Percentiles rank a stretch among this genome's conserved stretches.
These are phyloP conservation scores for Skeletonema tropicum DNA, from an alignment of 108 stramenopile genomes.

Conservation along the genomic window DNA sequence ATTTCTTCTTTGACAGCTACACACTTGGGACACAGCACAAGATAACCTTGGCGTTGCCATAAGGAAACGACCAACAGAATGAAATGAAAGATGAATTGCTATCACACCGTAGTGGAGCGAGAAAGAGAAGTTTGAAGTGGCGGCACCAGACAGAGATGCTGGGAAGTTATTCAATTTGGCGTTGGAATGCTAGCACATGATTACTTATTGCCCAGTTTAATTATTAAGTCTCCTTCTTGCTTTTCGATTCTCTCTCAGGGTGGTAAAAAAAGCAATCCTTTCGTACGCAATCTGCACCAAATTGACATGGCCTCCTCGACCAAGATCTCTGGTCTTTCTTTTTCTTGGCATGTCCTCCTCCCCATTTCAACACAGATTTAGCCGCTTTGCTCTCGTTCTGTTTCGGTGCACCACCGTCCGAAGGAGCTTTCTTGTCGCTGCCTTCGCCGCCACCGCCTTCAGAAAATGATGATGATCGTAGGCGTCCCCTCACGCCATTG, in stretches of 20 bases:
- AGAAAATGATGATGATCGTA: slow-evolving; percentile 30
- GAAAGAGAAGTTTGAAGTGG: no score
- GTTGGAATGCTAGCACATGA: no score
- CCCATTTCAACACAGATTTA: slow-evolving; percentile 90
- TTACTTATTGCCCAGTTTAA: neutral
- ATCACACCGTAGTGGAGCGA: no score
- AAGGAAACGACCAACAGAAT: neutral
- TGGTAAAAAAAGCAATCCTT: slow-evolving; percentile 87
- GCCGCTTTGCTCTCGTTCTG: slow-evolving; percentile 60
- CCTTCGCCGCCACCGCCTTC: slow-evolving; percentile 23
- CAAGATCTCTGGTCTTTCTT: slow-evolving; percentile 69
- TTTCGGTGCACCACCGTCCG: slow-evolving; percentile 6
- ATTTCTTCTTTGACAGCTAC: neutral
- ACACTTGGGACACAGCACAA: neutral
- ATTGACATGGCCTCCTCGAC: slow-evolving; percentile 68
- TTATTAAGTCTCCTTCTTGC: neutral
- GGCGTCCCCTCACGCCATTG: slow-evolving; percentile 74
- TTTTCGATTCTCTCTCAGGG: slow-evolving; percentile 44
- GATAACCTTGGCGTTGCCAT: neutral
- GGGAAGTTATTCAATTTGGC: no score
- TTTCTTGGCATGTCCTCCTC: slow-evolving; percentile 83
- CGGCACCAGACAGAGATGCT: no score
- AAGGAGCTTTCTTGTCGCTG: neutral
- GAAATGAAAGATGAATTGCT: neutral
- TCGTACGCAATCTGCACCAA: slow-evolving; percentile 78